phyloP scores from a whole-genome alignment of 1,284 basidiomycete species.

The Puccinia polysora region DNA sequence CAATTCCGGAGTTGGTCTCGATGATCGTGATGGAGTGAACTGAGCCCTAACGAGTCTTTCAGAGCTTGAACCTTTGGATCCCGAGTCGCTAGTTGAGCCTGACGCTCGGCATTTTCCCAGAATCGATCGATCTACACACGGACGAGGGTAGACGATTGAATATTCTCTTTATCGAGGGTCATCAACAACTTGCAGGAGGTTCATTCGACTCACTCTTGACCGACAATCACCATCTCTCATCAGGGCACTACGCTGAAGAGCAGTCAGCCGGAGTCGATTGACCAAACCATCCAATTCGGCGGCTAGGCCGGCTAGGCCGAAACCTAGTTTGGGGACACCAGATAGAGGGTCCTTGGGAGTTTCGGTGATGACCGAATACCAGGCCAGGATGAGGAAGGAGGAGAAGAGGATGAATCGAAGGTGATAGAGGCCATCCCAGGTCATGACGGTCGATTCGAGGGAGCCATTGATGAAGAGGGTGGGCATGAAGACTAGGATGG shows the following conservation, averaged over 20 bases:
- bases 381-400: background rate
- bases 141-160: no score
- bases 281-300: slow-evolving; percentile 20
- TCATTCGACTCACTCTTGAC: no score
- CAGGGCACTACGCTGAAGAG: slow-evolving; percentile 31
- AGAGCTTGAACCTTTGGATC: no score
- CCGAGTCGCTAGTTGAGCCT: no score
- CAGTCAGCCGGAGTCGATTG: slow-evolving; percentile 27
- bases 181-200: no score
- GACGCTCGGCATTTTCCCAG: no score
- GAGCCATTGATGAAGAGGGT: background rate
- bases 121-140: no score
- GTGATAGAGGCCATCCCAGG: background rate
- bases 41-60: no score
- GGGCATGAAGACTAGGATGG: slow-evolving; percentile 2
- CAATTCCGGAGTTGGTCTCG: no score
- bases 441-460: slow-evolving; percentile 6
- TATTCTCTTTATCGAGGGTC: no score
- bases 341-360: background rate
- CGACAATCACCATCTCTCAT: slow-evolving; percentile 28
- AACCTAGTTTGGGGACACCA: slow-evolving; percentile 7
- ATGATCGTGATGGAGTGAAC: no score
- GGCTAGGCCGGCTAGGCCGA: slow-evolving; percentile 8
- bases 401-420: slow-evolving; percentile 10
- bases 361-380: slow-evolving; percentile 36